Evolutionary conservation across 345 rosid species (phyloP), one percentile per base, ranked within the genome.

Genomic region (Heritiera littoralis): DNA sequence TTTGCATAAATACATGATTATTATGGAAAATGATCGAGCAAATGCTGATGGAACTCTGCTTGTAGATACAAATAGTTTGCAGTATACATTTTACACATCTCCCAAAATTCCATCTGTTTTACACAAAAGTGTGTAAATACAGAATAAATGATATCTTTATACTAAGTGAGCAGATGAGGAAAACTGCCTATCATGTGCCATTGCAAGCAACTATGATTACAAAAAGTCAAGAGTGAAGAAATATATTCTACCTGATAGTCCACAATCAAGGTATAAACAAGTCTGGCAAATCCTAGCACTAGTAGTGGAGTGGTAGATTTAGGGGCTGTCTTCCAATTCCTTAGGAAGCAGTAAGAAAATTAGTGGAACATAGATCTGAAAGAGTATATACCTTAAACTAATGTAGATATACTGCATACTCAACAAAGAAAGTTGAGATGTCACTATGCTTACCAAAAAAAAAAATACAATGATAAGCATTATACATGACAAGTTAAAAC

Each of bases 161-260:
- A 46, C 46, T 20, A 69, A 4, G 74, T 6, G 5, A 71, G 43
- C 1, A 28, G 10, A 49, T 14, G 14, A 3, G 51, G 17, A 18
- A 23, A n/a, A 74, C 48, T 20, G 13, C 35, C 28, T 20, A 59
- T 58, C 52, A 20, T 58, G 20, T 74, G 30, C 59, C 45, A n/a
- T 20, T 66, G 64, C 40, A 45, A 40, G n/a, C 9, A 60, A 81
- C 30, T 43, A 55, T 17, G 46, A 70, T 9, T 20, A 49, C 2
- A 69, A 48, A 48, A 72, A 30, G 23, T 71, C 23, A 17, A 51
- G 38, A 54, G 17, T 5, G 18, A 67, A 81, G 54, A 72, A 41
- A 63, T 56, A 40, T 75, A 77, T 52, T 78, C 30, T 81, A 94
- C 99, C 95, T 96, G 99, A 88, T 96, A 94, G 80, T 96, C 92